These are phyloP conservation scores for Blastomyces silverae DNA, from an alignment of 2,329 filamentous ascomycete species.

Conservation along the genomic window DNA sequence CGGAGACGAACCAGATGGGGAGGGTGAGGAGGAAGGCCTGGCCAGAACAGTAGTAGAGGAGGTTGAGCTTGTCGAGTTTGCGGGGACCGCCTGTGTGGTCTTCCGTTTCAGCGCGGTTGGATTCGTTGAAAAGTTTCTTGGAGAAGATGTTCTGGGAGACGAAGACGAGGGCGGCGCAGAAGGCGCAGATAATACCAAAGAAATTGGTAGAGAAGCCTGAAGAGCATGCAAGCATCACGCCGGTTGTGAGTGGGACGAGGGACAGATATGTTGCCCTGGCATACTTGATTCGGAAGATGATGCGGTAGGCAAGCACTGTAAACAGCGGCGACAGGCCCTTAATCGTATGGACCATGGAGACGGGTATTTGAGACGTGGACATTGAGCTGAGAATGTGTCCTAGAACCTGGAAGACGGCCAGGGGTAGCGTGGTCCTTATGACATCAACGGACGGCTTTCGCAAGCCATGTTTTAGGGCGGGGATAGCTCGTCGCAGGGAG, in stretches of 20 bases:
- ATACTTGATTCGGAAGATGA: constrained; percentile 84
- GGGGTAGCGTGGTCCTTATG: constrained; percentile 77
- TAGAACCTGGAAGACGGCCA: constrained; percentile 86
- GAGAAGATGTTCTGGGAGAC: constrained; percentile 98
- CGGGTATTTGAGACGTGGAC: constrained; percentile 88
- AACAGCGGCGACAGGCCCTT: constrained; percentile 95
- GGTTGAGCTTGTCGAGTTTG: constrained; percentile 93
- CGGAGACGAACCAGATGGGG: constrained; percentile 89
- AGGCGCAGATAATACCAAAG: constrained; percentile 80
- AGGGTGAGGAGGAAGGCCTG: constrained; percentile 81
- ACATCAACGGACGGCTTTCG: constrained; percentile 73
- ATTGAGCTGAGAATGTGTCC: constrained; percentile 92
- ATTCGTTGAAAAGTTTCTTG: constrained; percentile 95
- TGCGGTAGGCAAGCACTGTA: constrained; percentile 85
- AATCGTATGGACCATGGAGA: constrained; percentile 96
- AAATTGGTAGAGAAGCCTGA: constrained; percentile 84
- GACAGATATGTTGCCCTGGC: constrained; percentile 80
- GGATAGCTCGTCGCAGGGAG: constrained; percentile 60
- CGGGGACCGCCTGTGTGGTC: constrained; percentile 52
- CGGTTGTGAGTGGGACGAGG: constrained; percentile 79
- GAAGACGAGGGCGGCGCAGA: constrained; percentile 86
- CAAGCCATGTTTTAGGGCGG: constrained; percentile 77
- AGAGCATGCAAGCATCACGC: constrained; percentile 95
- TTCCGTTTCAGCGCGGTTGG: constrained; percentile 74
- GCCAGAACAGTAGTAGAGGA: constrained; percentile 94